These are phyloP conservation scores for Moesziomyces sp. DNA, from an alignment of 1,284 basidiomycete genomes.

Conservation along the genomic window DNA sequence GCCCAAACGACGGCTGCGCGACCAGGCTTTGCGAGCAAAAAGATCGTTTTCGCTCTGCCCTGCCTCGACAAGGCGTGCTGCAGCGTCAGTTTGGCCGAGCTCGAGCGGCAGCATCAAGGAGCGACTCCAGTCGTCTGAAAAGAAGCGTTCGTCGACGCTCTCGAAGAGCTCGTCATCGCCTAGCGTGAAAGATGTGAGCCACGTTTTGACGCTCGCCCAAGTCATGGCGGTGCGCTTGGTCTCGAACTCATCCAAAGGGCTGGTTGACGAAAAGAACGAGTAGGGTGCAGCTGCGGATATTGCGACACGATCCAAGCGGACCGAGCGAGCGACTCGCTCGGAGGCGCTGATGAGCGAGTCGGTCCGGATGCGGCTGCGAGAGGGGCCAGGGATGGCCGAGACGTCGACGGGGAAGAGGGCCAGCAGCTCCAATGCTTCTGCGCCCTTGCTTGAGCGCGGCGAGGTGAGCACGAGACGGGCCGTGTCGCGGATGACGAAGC, in stretches of 20 bases:
- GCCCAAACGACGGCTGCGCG: constrained; percentile 19
- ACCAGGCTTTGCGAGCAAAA: constrained; percentile 27
- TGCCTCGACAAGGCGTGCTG: background rate
- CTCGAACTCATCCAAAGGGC: constrained; percentile 32
- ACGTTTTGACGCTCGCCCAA: constrained; percentile 44
- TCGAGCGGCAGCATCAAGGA: constrained; percentile 16
- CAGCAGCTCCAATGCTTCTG: constrained; percentile 37
- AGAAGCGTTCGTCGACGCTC: constrained; percentile 31
- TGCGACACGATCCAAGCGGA: constrained; percentile 39
- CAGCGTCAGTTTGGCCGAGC: background rate
- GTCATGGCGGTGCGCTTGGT: constrained; percentile 33
- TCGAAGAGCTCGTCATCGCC: constrained; percentile 47
- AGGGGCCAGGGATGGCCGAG: constrained; percentile 35
- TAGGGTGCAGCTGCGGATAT: constrained; percentile 34
- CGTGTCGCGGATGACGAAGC: constrained; percentile 35
- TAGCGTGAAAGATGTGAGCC: constrained; percentile 37
- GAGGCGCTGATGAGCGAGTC: constrained; percentile 33
- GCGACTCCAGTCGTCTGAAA: constrained; percentile 33
- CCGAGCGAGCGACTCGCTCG: constrained; percentile 32
- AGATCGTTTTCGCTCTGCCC: constrained; percentile 12
- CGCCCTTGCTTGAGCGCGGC: constrained; percentile 27
- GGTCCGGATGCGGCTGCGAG: constrained; percentile 36
- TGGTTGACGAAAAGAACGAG: constrained; percentile 24
- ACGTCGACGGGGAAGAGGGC: constrained; percentile 45
- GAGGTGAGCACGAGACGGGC: constrained; percentile 40